A percentile compares a stretch with the other conserved stretches of the same genome.
Conservation (phyloP, 2,329 filamentous ascomycete genomes). For the Macrophomina phaseolina region DNA sequence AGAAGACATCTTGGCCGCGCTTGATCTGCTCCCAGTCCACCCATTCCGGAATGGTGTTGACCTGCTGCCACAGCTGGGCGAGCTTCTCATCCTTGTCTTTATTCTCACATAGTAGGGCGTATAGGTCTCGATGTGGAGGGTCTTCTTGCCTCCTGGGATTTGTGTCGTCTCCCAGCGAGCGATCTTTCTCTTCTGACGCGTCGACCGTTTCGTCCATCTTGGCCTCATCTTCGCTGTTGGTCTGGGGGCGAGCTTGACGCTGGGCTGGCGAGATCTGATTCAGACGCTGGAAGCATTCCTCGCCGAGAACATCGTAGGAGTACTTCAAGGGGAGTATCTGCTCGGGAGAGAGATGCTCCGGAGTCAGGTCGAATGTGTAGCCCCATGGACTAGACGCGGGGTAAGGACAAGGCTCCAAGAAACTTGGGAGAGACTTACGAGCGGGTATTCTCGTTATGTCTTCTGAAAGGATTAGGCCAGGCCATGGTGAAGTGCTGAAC, state of each 20-base stretch:
- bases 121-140: slow-evolving; percentile 62
- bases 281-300: slow-evolving; percentile 68
- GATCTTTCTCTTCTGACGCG: slow-evolving; percentile 29
- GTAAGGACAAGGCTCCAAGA: background rate
- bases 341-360: slow-evolving; percentile 65
- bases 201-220: slow-evolving; percentile 33
- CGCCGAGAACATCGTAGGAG: slow-evolving; percentile 71
- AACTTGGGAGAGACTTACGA: slow-evolving; percentile 39
- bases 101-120: slow-evolving; percentile 66
- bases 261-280: slow-evolving; percentile 64
- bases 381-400: slow-evolving; percentile 60
- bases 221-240: slow-evolving; percentile 42
- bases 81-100: slow-evolving; percentile 62
- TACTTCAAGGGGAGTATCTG: slow-evolving; percentile 66
- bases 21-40: slow-evolving; percentile 79
- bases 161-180: slow-evolving; percentile 22
- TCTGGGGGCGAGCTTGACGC: slow-evolving; percentile 45
- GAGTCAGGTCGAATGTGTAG: slow-evolving; percentile 72
- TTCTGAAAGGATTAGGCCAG: slow-evolving; percentile 50
- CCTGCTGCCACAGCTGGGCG: slow-evolving; percentile 66
- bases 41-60: slow-evolving; percentile 73
- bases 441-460: slow-evolving; percentile 50
- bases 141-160: slow-evolving; percentile 33
- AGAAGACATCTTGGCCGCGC: slow-evolving; percentile 77
- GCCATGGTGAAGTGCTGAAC: slow-evolving; percentile 42